Base-by-base conservation (phyloP, 208 protist species). In the Trypanosoma platydactyli region DNA sequence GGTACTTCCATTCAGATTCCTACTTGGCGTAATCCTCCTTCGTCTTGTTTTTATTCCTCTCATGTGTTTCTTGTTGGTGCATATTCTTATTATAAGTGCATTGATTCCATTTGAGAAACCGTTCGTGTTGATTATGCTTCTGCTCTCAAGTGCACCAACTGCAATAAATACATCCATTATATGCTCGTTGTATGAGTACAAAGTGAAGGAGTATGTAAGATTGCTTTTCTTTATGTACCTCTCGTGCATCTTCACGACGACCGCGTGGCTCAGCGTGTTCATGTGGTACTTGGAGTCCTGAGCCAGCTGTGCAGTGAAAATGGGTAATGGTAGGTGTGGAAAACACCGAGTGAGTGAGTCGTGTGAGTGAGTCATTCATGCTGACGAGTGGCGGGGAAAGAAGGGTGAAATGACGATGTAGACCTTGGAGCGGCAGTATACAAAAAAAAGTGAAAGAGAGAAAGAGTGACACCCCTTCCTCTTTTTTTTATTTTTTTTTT, bases 161-260 rank as follows among this genome's bases (percentile, higher is more conserved):
- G 80, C 83, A 1, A 79, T 89, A 6, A 89, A 92, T 65, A 74
- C 80, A 27, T 88, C 80, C 6, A 76, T 87, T 25, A 77, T 90
- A 50, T 89, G 80, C 74, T 72, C 79, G 29, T 79, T 86, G 68
- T 71, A 88, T 64, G 64, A 57, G 46, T 91, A 87, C 52, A 79
- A 85, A 57, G 66, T 76, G 11, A 55, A 73, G 18, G 73, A 83
- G 52, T 89, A 82, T 73, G 50, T 80, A 6, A 77, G 75, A 41
- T 76, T 91, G 69, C 79, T 93, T 18, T 80, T 86, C 40, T 74
- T 76, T 56, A 88, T 87, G 87, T 84, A 91, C 77, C 41, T 77
- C 18, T 67, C 66, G 7, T 79, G 73, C 25, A 78, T 80, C 38
- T 57, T 83, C 33, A 84, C 84, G 22, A 79, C 84, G 41, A 82